A percentile compares a stretch with the other conserved stretches of the same genome.
phyloP scores from a whole-genome alignment of 345 rosid genomes.

The Eucalyptus tenuipes region DNA sequence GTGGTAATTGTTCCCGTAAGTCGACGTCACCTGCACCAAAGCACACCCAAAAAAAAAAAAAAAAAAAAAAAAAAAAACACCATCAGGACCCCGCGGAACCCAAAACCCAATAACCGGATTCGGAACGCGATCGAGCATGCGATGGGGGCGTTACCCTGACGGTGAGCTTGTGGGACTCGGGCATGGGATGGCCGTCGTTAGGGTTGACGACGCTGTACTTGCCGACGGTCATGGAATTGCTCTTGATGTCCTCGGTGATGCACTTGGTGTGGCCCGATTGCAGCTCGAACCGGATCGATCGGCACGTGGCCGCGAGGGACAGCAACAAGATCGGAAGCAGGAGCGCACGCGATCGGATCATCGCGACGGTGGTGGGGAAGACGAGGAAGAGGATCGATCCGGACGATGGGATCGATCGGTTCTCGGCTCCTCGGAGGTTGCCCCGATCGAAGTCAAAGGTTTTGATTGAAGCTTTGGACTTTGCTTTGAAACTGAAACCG shows the following conservation, averaged over 20 bases:
- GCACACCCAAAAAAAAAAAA: neutral
- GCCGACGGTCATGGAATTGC: constrained; percentile 83
- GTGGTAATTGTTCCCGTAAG: constrained; percentile 66
- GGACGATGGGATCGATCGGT: neutral
- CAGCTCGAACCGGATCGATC: constrained; percentile 70
- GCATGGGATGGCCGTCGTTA: constrained; percentile 52
- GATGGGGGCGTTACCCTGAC: constrained; percentile 31
- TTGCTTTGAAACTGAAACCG: neutral
- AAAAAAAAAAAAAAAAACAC: neutral
- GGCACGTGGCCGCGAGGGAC: constrained; percentile 12
- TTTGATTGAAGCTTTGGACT: neutral
- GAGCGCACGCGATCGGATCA: neutral
- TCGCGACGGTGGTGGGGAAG: neutral
- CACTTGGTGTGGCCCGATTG: constrained; percentile 78
- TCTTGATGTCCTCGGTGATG: constrained; percentile 77
- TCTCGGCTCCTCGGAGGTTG: neutral
- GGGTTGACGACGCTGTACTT: constrained; percentile 74
- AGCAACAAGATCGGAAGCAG: constrained; percentile 4
- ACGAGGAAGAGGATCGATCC: neutral
- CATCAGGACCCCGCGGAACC: neutral
- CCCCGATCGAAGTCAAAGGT: neutral
- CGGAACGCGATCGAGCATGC: neutral
- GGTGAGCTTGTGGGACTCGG: constrained; percentile 69
- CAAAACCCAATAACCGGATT: neutral
- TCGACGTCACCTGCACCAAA: constrained; percentile 58